phyloP scores from a whole-genome alignment of 2,329 filamentous ascomycete genomes.

The Colletotrichum orchidophilum region DNA sequence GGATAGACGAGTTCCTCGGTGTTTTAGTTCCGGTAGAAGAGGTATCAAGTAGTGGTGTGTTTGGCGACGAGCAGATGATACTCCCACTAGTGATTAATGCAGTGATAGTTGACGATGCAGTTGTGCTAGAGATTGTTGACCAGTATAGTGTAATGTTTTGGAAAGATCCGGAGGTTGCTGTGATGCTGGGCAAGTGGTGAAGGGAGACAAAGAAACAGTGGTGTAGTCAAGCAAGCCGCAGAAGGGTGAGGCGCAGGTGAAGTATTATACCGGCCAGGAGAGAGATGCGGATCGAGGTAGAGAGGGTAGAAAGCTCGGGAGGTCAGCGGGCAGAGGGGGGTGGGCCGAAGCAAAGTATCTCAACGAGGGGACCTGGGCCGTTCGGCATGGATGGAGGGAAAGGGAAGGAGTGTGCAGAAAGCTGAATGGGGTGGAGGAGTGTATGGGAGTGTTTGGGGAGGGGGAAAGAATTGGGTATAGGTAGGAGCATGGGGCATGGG shows the following conservation, averaged over 20 bases:
- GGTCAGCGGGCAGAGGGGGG: conserved; percentile 28
- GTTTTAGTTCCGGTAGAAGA: background rate
- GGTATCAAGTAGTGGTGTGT: background rate
- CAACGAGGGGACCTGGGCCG: conserved; percentile 1
- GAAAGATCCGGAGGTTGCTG: background rate
- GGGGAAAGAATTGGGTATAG: conserved; percentile 20
- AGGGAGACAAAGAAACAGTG: background rate
- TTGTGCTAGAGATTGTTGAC: background rate
- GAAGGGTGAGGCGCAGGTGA: conserved; percentile 24
- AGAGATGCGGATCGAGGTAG: background rate
- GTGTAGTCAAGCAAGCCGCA: background rate
- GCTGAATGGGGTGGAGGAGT: conserved; percentile 19
- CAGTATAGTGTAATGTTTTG: background rate
- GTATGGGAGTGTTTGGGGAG: conserved; percentile 22
- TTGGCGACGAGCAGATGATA: background rate
- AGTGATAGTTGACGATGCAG: background rate
- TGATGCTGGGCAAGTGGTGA: background rate
- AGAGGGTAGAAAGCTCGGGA: conserved; percentile 22
- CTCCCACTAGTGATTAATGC: background rate
- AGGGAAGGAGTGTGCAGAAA: background rate
- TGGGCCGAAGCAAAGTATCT: conserved; percentile 28
- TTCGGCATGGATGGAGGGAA: conserved; percentile 4
- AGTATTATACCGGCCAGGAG: conserved; percentile 27
- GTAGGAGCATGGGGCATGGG: conserved; percentile 26
- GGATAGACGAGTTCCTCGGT: background rate